Evolutionary conservation across 2,329 filamentous ascomycete species (phyloP).

Genomic region (Fusarium nygamai): DNA sequence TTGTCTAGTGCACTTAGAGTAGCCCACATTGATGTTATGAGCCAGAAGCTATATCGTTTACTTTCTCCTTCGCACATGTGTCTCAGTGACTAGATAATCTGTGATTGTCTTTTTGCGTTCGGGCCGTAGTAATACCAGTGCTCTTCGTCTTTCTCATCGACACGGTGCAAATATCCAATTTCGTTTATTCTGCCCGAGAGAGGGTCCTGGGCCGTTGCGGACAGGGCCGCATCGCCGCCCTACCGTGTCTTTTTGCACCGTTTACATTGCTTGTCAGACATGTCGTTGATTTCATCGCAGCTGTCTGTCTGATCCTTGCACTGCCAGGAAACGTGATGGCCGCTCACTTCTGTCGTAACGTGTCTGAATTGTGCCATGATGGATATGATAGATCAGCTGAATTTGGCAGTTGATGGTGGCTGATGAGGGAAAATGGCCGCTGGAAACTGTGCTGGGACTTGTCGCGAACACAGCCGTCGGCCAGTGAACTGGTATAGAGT

Average conservation of each 20-base stretch:
- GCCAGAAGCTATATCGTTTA: not conserved
- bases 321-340: not conserved
- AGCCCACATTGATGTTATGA: not conserved
- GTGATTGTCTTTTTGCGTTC: not conserved
- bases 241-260: fast-evolving
- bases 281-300: not conserved
- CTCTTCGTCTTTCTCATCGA: not conserved
- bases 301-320: fast-evolving
- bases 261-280: not conserved
- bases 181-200: fast-evolving
- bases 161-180: not conserved
- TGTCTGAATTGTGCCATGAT: not conserved
- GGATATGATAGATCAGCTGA: fast-evolving
- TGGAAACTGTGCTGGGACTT: fast-evolving
- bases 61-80: not conserved
- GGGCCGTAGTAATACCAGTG: fast-evolving
- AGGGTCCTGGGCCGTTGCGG: fast-evolving
- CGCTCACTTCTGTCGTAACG: fast-evolving
- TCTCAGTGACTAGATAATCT: fast-evolving
- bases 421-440: fast-evolving
- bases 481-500: not conserved
- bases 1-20: not conserved
- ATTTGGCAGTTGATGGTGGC: fast-evolving
- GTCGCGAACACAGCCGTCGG: too few relatives aligned
- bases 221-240: not conserved